Base-by-base conservation (phyloP, 1,284 basidiomycete genomes). In the Mycena sp. region DNA sequence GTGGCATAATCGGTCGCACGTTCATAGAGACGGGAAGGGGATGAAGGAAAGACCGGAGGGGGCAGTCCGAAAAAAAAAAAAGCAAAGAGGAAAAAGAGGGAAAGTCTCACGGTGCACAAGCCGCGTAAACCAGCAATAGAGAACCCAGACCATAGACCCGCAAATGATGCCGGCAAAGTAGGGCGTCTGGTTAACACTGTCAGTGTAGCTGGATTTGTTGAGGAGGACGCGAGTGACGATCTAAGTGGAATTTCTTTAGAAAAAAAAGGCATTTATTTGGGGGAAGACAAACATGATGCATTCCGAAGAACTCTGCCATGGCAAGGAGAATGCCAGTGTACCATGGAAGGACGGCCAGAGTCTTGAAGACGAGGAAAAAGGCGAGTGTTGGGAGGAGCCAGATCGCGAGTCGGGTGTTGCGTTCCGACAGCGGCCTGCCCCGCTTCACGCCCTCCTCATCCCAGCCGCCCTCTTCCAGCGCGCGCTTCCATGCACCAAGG, bases 211-310 rank as follows among this genome's bases (percentile, higher is more conserved):
- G 23, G 85, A 81, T 71, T 88, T 90, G 76, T 93, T 93, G 32
- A 96, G 82, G 7, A 96, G 81, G 5, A 94, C 92, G 26, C 92
- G 89, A 0, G 93, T 92, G 58, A 96, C 89, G 70, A 94, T 85
- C 90, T 93, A 65, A 16, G 6, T 50, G 55, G 16, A 26, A n/a
- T n/a, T n/a, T n/a, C n/a, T n/a, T n/a, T n/a, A n/a, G n/a, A n/a
- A n/a, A n/a, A n/a, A n/a, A n/a, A n/a, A n/a, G n/a, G n/a, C n/a
- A n/a, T n/a, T n/a, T n/a, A n/a, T n/a, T n/a, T n/a, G n/a, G n/a
- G n/a, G n/a, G n/a, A n/a, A n/a, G n/a, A n/a, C n/a, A n/a, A n/a
- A 96, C 91, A 73, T 98, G 92, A 73, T 98, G 96, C 91, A 97
- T 94, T 38, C 86, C 91, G 71, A 95, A 95, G 77, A 96, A 94